Evolutionary conservation across 768 basidiomycete species (phyloP).

Genomic region (Piloderma croceum): DNA sequence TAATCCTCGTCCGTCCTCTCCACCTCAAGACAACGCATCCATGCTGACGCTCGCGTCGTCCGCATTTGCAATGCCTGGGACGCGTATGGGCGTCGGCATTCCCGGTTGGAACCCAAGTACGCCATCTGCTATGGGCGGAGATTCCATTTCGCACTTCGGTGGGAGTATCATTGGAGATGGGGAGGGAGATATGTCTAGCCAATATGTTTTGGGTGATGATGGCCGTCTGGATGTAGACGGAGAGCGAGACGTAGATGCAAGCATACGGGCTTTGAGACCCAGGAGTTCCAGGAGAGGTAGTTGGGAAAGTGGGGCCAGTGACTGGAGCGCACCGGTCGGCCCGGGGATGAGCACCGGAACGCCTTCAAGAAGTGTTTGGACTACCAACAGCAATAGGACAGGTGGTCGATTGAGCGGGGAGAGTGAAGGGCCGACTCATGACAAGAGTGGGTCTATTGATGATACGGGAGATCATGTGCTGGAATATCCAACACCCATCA

Average conservation of each 20-base stretch:
- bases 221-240: conserved; percentile 44
- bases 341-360: conserved; percentile 38
- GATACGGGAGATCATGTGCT: conserved; percentile 14
- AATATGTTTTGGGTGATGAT: conserved; percentile 62
- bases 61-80: conserved; percentile 71
- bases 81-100: conserved; percentile 41
- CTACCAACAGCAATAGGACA: conserved; percentile 54
- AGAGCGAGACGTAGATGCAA: conserved; percentile 74
- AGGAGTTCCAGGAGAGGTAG: conserved; percentile 82
- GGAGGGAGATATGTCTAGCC: conserved; percentile 55
- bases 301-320: conserved; percentile 86
- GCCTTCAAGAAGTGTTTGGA: conserved; percentile 56
- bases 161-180: conserved; percentile 53
- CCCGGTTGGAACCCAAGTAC: conserved; percentile 39
- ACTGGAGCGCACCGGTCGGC: conserved; percentile 76
- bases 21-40: conserved; percentile 89
- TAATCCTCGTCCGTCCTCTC: conserved; percentile 89
- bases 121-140: conserved; percentile 48
- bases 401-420: conserved; percentile 45
- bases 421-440: conserved; percentile 34
- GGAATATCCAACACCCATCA: conserved; percentile 11
- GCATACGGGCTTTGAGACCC: conserved; percentile 83
- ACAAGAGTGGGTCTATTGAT: conserved; percentile 30
- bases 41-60: conserved; percentile 91
- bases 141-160: conserved; percentile 70